Evolutionary conservation across 208 protist genomes (phyloP).

Genomic region (Novymonas esmeraldas): DNA sequence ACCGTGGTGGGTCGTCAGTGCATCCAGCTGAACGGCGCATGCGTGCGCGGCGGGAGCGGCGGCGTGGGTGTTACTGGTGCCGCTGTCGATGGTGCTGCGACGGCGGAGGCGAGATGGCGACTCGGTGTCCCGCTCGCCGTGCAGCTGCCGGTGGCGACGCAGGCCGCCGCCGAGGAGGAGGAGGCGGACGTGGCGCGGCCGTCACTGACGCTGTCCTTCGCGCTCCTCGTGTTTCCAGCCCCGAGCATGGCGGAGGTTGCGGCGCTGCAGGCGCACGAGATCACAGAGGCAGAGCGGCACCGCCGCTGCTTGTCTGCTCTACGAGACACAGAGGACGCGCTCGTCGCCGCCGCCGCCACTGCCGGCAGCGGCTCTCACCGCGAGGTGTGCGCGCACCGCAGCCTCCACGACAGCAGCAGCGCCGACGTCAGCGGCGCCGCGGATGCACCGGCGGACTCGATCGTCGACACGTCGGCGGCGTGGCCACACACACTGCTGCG

Average conservation of each 20-base stretch:
- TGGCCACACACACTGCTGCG: slow-evolving; percentile 17
- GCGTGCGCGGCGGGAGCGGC: no score
- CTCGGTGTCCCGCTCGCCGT: slow-evolving; percentile 16
- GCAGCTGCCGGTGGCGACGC: slow-evolving; percentile 5
- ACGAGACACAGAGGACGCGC: slow-evolving; percentile 6
- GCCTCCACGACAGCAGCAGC: background rate
- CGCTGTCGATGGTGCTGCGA: no score
- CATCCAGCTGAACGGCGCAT: slow-evolving; percentile 3
- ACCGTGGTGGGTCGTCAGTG: slow-evolving; percentile 8
- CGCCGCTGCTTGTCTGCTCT: slow-evolving; percentile 9
- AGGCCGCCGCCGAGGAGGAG: background rate
- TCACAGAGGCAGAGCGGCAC: background rate
- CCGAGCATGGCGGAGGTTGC: slow-evolving; percentile 24
- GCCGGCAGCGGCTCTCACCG: background rate
- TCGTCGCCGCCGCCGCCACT: slow-evolving; percentile 1
- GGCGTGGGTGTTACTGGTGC: no score
- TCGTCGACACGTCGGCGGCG: background rate
- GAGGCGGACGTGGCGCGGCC: background rate
- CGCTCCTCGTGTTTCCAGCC: slow-evolving; percentile 19
- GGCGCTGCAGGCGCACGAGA: slow-evolving; percentile 11
- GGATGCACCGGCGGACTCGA: background rate
- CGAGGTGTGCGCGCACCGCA: background rate
- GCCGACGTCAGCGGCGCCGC: background rate
- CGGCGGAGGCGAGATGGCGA: slow-evolving; percentile 21
- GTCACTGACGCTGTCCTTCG: background rate